phyloP scores from a whole-genome alignment of 2,329 filamentous ascomycete genomes.

The Atkinsonella hypoxylon region DNA sequence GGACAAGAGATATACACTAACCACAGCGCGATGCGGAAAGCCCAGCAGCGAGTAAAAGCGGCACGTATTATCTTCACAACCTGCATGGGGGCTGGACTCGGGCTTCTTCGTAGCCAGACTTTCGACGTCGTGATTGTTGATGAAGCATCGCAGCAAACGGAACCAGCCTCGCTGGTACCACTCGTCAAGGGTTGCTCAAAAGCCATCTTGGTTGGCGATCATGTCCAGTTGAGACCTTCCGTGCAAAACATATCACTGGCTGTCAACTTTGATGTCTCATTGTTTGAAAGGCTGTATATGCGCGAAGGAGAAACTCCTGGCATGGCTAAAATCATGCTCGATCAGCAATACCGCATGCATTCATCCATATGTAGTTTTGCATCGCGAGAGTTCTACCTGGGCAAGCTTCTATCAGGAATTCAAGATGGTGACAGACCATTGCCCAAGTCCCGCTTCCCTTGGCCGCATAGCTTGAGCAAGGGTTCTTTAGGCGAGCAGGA shows the following conservation, averaged over 20 bases:
- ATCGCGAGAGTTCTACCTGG: conserved; percentile 27
- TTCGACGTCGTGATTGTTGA: conserved; percentile 26
- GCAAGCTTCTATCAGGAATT: conserved; percentile 13
- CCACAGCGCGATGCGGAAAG: background rate
- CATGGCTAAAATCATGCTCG: conserved; percentile 26
- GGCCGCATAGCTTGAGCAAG: background rate
- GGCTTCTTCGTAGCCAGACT: background rate
- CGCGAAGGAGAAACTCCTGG: background rate
- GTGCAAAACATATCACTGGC: conserved; percentile 18
- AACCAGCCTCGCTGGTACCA: conserved; percentile 27
- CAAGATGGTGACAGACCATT: background rate
- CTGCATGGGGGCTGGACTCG: background rate
- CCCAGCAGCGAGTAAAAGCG: background rate
- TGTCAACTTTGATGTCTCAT: background rate
- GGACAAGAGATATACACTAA: background rate
- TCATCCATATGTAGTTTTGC: conserved; percentile 25
- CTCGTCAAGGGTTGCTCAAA: conserved; percentile 29
- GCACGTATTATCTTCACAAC: background rate
- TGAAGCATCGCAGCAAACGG: conserved; percentile 35
- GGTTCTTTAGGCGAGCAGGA: background rate
- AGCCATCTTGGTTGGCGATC: conserved; percentile 32
- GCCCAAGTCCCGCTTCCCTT: background rate
- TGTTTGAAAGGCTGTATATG: background rate
- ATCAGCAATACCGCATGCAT: conserved; percentile 34
- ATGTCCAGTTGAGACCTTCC: conserved; percentile 33